phyloP scores from a whole-genome alignment of 2,329 filamentous ascomycete genomes.

The Triangularia setosa region DNA sequence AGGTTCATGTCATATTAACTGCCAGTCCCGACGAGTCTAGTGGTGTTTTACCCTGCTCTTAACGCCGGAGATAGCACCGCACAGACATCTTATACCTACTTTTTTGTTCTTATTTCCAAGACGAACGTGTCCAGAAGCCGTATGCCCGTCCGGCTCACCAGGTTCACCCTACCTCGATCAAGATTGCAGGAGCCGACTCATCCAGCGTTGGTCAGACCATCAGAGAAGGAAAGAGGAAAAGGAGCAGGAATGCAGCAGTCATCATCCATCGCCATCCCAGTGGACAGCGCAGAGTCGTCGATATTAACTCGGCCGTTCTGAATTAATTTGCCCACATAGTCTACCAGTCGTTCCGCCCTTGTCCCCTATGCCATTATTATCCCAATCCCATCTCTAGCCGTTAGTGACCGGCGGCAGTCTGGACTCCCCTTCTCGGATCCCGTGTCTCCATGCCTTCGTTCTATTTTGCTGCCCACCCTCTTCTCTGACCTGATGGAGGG shows the following conservation, averaged over 20 bases:
- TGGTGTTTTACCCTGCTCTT: conserved; percentile 9
- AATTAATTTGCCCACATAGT: conserved; percentile 24
- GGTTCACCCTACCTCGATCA: not conserved
- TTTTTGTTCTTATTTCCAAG: not conserved
- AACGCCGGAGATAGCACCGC: conserved; percentile 14
- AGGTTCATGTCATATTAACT: conserved; percentile 23
- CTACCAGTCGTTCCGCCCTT: too few species aligned
- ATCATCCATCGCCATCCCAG: not conserved
- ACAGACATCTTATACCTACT: conserved; percentile 11
- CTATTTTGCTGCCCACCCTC: conserved; percentile 9
- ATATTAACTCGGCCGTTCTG: conserved; percentile 26
- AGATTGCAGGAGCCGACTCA: not conserved
- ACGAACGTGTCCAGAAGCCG: not conserved
- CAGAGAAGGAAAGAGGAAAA: not conserved
- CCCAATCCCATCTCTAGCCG: conserved; percentile 25
- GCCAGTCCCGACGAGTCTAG: conserved; percentile 15
- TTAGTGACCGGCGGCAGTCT: conserved; percentile 16
- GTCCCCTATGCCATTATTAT: conserved; percentile 20
- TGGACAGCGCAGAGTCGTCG: conserved; percentile 20
- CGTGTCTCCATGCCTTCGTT: conserved; percentile 6
- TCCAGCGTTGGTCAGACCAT: not conserved
- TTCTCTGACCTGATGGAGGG: not conserved
- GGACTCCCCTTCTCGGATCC: conserved; percentile 13
- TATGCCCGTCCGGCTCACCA: not conserved
- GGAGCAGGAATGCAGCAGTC: not conserved